These are phyloP conservation scores for Trichoderma aggressivum DNA, from an alignment of 2,329 filamentous ascomycete species.

Conservation along the genomic window DNA sequence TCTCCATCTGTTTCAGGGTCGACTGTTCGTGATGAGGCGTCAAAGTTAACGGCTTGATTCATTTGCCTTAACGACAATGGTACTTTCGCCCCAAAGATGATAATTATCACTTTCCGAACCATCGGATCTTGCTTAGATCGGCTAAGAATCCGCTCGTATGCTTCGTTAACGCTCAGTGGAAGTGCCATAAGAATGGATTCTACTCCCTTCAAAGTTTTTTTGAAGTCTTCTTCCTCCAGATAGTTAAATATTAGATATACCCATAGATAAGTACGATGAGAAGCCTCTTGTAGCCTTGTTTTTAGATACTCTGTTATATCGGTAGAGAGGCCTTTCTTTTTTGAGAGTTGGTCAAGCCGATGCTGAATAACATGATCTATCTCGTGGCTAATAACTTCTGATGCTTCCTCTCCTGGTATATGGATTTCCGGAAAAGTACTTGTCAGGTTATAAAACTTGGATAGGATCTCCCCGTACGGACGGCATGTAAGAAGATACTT, in stretches of 20 bases:
- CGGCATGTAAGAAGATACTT: constrained; percentile 38
- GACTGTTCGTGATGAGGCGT: neutral
- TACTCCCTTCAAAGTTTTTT: neutral
- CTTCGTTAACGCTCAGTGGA: constrained; percentile 29
- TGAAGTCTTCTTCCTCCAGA: constrained; percentile 18
- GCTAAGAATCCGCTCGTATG: constrained; percentile 30
- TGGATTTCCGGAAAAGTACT: constrained; percentile 28
- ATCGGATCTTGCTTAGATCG: constrained; percentile 18
- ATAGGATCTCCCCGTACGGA: constrained; percentile 31
- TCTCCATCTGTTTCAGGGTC: neutral
- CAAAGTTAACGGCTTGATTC: constrained; percentile 27
- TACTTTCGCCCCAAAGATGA: constrained; percentile 27
- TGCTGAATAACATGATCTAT: constrained; percentile 35
- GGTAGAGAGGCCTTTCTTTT: neutral
- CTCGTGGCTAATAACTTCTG: constrained; percentile 34
- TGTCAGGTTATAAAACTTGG: constrained; percentile 5
- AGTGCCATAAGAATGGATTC: constrained; percentile 21
- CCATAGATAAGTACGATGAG: constrained; percentile 39
- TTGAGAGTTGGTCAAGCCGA: constrained; percentile 24
- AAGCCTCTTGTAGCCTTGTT: neutral
- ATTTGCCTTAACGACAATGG: constrained; percentile 29
- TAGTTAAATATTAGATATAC: constrained; percentile 35
- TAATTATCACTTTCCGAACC: constrained; percentile 23
- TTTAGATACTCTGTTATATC: constrained; percentile 5
- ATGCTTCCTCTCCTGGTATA: constrained; percentile 37